phyloP scores from a whole-genome alignment of 371 early-diverging fungal species.

The Chytridium lagenaria region DNA sequence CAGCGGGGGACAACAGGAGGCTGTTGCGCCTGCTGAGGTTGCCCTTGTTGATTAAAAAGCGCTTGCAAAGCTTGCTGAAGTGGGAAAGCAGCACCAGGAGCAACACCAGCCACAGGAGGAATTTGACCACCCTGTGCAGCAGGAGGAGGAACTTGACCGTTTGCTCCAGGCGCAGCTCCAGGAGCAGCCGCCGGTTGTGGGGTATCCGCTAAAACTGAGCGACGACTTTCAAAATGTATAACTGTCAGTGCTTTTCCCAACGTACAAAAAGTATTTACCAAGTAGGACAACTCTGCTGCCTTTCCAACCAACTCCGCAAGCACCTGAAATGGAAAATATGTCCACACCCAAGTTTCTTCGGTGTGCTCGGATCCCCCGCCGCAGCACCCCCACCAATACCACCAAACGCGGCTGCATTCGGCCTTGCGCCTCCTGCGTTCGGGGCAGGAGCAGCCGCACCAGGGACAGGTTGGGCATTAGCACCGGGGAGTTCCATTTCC shows the following conservation, averaged over 20 bases:
- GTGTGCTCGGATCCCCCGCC: slow-evolving; percentile 55
- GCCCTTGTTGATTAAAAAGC: slow-evolving; percentile 29
- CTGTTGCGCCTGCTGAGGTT: slow-evolving; percentile 46
- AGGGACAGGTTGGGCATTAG: slow-evolving; percentile 26
- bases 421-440: background rate
- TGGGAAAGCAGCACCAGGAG: background rate
- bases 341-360: slow-evolving; percentile 95
- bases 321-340: slow-evolving; percentile 98
- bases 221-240: slow-evolving; percentile 27
- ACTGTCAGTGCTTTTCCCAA: background rate
- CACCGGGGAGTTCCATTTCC: slow-evolving; percentile 71
- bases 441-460: slow-evolving; percentile 33
- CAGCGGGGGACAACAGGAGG: slow-evolving; percentile 34
- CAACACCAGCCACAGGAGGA: background rate
- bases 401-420: slow-evolving; percentile 1
- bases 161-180: background rate
- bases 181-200: slow-evolving; percentile 10
- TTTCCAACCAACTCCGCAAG: slow-evolving; percentile 96
- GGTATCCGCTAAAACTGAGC: slow-evolving; percentile 36
- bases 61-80: slow-evolving; percentile 19
- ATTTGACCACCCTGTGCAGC: background rate
- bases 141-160: background rate
- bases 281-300: slow-evolving; percentile 98
- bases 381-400: slow-evolving; percentile 13
- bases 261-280: slow-evolving; percentile 58